phyloP scores from a whole-genome alignment of 768 basidiomycete genomes.

The Hysterangium stoloniferum region DNA sequence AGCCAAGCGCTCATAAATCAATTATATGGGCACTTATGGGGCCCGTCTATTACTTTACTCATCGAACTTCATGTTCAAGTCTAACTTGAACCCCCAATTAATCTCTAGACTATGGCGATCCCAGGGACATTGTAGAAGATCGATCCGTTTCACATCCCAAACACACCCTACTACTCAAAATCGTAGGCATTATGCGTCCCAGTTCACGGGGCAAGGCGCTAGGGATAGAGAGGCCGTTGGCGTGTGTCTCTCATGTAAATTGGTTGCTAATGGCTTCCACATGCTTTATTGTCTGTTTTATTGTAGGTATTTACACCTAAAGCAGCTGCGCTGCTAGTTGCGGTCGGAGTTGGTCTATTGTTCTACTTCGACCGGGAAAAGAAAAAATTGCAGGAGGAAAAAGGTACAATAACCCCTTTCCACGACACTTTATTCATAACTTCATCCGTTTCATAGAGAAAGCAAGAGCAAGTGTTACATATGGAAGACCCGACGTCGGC shows the following conservation, averaged over 20 bases:
- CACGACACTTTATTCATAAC: background rate
- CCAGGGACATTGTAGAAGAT: no score
- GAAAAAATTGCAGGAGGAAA: conserved; percentile 61
- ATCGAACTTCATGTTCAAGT: no score
- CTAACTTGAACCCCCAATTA: no score
- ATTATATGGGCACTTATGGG: no score
- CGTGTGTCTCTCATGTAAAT: conserved; percentile 16
- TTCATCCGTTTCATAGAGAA: conserved; percentile 41
- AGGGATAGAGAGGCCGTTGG: conserved; percentile 30
- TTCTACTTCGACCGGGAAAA: conserved; percentile 90
- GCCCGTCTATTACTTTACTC: no score
- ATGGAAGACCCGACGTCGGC: conserved; percentile 84
- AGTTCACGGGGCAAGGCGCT: conserved; percentile 10
- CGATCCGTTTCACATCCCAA: no score
- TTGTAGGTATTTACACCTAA: conserved; percentile 84
- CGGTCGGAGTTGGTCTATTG: conserved; percentile 72
- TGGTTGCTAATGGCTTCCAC: background rate
- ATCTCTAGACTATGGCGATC: no score
- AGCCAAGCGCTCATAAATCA: no score
- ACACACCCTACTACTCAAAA: no score
- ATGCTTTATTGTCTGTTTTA: background rate
- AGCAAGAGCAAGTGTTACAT: conserved; percentile 61
- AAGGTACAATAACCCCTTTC: conserved; percentile 40
- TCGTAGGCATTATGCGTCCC: no score
- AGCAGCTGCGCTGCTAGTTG: conserved; percentile 77